Evolutionary conservation across 2,329 filamentous ascomycete species (phyloP).

Genomic region (Colletotrichum orbiculare): DNA sequence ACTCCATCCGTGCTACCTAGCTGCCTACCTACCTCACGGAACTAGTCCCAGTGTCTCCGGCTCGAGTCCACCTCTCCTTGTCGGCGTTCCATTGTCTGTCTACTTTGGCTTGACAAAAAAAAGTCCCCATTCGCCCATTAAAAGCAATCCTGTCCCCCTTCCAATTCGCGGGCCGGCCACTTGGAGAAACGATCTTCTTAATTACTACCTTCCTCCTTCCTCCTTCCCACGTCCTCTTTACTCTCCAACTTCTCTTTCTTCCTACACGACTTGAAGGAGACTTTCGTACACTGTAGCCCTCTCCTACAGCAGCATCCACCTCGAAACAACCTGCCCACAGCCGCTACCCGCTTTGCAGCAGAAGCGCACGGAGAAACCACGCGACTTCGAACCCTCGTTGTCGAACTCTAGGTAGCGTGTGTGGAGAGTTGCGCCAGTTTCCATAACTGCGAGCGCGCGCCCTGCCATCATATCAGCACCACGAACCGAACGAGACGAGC

Average conservation of each 20-base stretch:
- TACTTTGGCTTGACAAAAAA: background rate
- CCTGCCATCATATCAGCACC: conserved; percentile 17
- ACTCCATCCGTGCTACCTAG: background rate
- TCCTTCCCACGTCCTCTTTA: conserved; percentile 15
- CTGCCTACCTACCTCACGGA: background rate
- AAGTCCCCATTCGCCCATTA: conserved; percentile 36
- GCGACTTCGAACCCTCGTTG: conserved; percentile 23
- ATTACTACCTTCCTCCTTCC: conserved; percentile 26
- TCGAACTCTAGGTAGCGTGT: conserved; percentile 4
- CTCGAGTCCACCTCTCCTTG: conserved; percentile 30
- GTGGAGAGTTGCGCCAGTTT: conserved; percentile 34
- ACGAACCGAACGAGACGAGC: conserved; percentile 23
- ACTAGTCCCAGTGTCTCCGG: conserved; percentile 26
- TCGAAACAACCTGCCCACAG: conserved; percentile 12
- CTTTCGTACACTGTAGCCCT: too few relatives aligned
- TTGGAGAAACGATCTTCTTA: conserved; percentile 30
- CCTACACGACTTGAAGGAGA: too few relatives aligned
- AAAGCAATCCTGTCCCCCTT: conserved; percentile 35
- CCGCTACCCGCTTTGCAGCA: conserved; percentile 31
- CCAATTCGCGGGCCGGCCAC: conserved; percentile 31
- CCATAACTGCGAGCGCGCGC: conserved; percentile 18
- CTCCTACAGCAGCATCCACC: conserved; percentile 12
- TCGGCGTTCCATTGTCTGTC: background rate
- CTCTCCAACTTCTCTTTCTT: background rate
- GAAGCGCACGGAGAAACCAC: conserved; percentile 21